Evolutionary conservation across 805 yeast genomes (phyloP).

Genomic region (Starmera quercuum): DNA sequence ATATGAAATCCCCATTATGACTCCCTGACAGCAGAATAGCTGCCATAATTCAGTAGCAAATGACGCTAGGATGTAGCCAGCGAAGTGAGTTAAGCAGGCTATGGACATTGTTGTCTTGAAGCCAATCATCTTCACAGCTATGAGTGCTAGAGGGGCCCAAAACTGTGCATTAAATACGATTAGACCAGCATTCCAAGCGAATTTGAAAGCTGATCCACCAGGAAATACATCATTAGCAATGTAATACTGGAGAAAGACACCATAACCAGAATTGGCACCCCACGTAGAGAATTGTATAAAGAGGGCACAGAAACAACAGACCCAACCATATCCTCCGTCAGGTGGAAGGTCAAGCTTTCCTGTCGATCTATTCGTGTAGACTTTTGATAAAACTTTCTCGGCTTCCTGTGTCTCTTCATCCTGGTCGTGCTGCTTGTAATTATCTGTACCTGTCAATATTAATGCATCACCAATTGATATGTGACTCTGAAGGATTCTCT

Average conservation of each 20-base stretch:
- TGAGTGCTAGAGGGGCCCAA: slow-evolving; percentile 48
- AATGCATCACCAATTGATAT: too few relatives aligned
- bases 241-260: slow-evolving; percentile 54
- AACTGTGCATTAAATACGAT: slow-evolving; percentile 49
- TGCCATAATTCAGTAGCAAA: slow-evolving; percentile 57
- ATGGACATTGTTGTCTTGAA: slow-evolving; percentile 36
- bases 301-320: slow-evolving; percentile 42
- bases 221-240: slow-evolving; percentile 40
- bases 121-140: slow-evolving; percentile 43
- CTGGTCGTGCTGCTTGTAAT: too few relatives aligned
- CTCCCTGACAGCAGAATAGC: slow-evolving; percentile 60
- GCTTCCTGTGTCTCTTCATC: too few relatives aligned
- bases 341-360: slow-evolving; percentile 35
- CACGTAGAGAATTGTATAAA: slow-evolving; percentile 53
- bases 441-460: too few relatives aligned
- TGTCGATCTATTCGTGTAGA: slow-evolving; percentile 23
- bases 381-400: background rate
- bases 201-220: slow-evolving; percentile 51
- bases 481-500: too few relatives aligned
- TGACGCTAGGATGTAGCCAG: slow-evolving; percentile 53
- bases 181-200: slow-evolving; percentile 62
- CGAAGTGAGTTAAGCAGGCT: slow-evolving; percentile 45
- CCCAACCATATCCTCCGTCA: slow-evolving; percentile 70
- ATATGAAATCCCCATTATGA: slow-evolving; percentile 43
- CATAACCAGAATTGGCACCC: slow-evolving; percentile 62